phyloP scores from a whole-genome alignment of 2,329 filamentous ascomycete genomes.

The Ascochyta lentis region DNA sequence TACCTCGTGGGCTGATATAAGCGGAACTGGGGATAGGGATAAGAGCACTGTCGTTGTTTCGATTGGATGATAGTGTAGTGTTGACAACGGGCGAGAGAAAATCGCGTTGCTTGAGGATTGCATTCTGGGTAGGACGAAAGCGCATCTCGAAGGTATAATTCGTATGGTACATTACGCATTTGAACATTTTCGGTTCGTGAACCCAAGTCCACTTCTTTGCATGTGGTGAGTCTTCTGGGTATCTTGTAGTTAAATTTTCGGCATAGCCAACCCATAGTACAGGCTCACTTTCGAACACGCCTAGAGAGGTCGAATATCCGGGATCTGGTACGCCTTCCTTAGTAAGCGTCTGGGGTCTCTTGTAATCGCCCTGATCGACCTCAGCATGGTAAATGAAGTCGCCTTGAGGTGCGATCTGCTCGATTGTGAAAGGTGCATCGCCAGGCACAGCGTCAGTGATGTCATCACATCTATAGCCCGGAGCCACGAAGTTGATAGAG shows the following conservation, averaged over 20 bases:
- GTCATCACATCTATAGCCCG: conserved; percentile 48
- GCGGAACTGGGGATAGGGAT: conserved; percentile 27
- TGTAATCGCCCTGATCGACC: conserved; percentile 43
- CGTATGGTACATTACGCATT: conserved; percentile 45
- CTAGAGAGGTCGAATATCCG: conserved; percentile 38
- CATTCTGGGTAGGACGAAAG: conserved; percentile 36
- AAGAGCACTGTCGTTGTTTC: conserved; percentile 20
- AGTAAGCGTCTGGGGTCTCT: conserved; percentile 35
- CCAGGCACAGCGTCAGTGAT: conserved; percentile 20
- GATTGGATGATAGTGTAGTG: conserved; percentile 31
- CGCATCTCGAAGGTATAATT: conserved; percentile 46
- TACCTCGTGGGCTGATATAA: conserved; percentile 33
- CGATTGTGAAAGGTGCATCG: conserved; percentile 39
- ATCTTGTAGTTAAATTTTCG: conserved; percentile 36
- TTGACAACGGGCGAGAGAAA: conserved; percentile 41
- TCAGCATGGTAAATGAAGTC: conserved; percentile 39
- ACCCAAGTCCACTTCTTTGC: conserved; percentile 38
- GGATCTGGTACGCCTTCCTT: conserved; percentile 32
- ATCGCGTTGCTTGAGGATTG: conserved; percentile 32
- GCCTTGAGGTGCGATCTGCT: conserved; percentile 41
- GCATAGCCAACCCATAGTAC: conserved; percentile 47
- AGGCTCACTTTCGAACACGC: conserved; percentile 45
- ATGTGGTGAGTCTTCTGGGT: conserved; percentile 31
- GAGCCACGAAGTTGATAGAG: conserved; percentile 41
- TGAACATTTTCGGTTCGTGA: conserved; percentile 45